Base-by-base conservation (phyloP, 1,284 basidiomycete genomes). In the Schizophyllum commune region DNA sequence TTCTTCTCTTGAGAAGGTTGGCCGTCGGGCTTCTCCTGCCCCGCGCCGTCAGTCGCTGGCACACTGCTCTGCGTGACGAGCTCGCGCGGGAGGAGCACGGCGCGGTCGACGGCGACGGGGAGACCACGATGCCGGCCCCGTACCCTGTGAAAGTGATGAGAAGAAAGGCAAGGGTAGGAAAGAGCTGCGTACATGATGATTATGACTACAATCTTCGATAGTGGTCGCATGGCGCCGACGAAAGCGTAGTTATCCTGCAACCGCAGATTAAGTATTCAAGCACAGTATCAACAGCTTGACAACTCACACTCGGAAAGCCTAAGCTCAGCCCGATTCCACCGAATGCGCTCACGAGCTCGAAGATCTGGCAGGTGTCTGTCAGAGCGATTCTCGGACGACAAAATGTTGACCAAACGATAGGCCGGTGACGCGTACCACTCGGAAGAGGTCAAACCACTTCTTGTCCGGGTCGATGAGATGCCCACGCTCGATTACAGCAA, bases 111-210 rank as follows among this genome's bases (percentile, higher is more conserved):
- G 5, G 89, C 88, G 15, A 86, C 83, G 32, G 86, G 85, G 2
- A 90, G 70, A 4, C 89, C 89, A 63, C 91, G 79, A 71, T 92
- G 91, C 13, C 89, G 76, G 0, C 90, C 91, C 65, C 90, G 81
- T 20, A 79, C 72, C 78, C 77, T 80, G 59, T 20, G 39, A 1
- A 32, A 9, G 15, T 61, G n/a, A 60, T 64, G 11, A 61, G 19
- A 58, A 5, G 17, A 53, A 55, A 7, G 7, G 20, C 60, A 57
- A 22, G 20, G 13, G 9, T 39, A 32, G 52, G 17, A 13, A 58
- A 39, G 22, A 55, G n/a, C 9, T 9, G 17, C 73, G 53, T 82
- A 82, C 91, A 93, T 93, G 59, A 92, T 86, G 9, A 80, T 75
- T 57, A 83, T 83, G n/a, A 92, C 72, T 20, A 93, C 82, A 19